Evolutionary conservation across 164 flowering plant species (phyloP), one percentile per base, ranked within the genome.

Genomic region (Taxillus chinensis): DNA sequence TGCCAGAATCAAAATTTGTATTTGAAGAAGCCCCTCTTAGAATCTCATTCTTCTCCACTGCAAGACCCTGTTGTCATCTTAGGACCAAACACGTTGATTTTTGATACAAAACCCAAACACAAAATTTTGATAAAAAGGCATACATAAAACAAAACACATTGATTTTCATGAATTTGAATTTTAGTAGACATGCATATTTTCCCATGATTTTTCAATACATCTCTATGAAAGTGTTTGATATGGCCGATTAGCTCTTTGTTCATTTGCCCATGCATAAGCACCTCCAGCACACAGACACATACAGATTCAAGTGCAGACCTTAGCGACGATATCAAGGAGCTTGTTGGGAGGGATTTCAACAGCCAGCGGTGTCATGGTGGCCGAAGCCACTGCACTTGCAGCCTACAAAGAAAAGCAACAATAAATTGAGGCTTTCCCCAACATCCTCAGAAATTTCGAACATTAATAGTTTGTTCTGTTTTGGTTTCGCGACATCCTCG

Each of bases 311-410:
- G 38, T 8, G 62, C 70, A 39, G 68, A 90, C 97, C 97, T 90
- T 90, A 6, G 92, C 82, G 45, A 90, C 87, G 52, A 90, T 80
- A 53, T 87, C 86, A 52, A 86, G 71, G 57, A 90, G 95, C 79
- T 64, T 82, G 68, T 84, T 80, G 0, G 83, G 78, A 69, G 90
- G 83, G 15, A 73, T 77, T 71, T 87, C 92, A 6, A 76, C 85
- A 62, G 79, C 77, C 73, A 90, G 64, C 2, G 97, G 89, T 41
- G 87, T 86, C 97, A 90, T 86, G 3, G 97, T 90, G 43, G 95
- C 90, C 4, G 89, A 73, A 41, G 97, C 95, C 66, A 87, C 97
- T 1, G 86, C 87, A 39, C 75, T 76, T 4, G 97, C 97, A 66
- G 88, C 96, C 96, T 87, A 67, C 14, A 63, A 8, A 67, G 5